phyloP scores from a whole-genome alignment of 345 rosid species.

The Brassica napus region DNA sequence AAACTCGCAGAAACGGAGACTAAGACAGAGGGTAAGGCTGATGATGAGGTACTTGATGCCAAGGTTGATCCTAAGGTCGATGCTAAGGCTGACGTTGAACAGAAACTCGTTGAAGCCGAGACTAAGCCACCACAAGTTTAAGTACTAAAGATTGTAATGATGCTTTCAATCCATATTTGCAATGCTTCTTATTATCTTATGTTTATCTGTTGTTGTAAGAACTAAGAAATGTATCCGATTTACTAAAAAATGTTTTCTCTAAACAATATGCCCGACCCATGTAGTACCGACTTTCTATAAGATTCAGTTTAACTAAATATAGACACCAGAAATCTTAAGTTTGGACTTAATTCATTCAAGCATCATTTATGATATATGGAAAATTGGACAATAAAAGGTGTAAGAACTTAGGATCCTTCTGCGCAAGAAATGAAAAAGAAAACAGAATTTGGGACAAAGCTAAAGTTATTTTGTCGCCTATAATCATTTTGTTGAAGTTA shows the following conservation, averaged over 20 bases:
- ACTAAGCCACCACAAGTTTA: constrained; percentile 35
- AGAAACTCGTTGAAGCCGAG: constrained; percentile 26
- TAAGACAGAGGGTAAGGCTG: constrained; percentile 23
- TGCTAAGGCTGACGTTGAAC: constrained; percentile 30
- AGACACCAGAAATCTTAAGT: neutral
- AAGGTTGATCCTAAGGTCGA: neutral
- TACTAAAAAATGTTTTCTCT: constrained; percentile 1
- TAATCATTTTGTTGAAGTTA: too few relatives aligned
- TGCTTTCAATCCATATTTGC: neutral
- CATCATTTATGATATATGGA: too few relatives aligned
- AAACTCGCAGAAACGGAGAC: constrained; percentile 4
- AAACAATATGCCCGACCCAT: constrained; percentile 25
- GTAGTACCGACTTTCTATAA: constrained; percentile 21
- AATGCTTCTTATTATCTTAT: constrained; percentile 19
- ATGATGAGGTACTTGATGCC: neutral
- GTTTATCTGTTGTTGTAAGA: constrained; percentile 19
- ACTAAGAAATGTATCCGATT: neutral
- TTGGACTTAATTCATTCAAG: neutral
- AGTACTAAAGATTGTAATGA: constrained; percentile 6
- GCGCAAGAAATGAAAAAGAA: neutral
- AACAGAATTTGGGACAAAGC: neutral
- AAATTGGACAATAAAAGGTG: too few relatives aligned
- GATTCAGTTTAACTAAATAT: neutral
- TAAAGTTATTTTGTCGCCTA: too few relatives aligned
- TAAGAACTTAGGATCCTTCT: neutral